Conservation (phyloP, 305 asterid genomes). For the Fraxinus platypoda region DNA sequence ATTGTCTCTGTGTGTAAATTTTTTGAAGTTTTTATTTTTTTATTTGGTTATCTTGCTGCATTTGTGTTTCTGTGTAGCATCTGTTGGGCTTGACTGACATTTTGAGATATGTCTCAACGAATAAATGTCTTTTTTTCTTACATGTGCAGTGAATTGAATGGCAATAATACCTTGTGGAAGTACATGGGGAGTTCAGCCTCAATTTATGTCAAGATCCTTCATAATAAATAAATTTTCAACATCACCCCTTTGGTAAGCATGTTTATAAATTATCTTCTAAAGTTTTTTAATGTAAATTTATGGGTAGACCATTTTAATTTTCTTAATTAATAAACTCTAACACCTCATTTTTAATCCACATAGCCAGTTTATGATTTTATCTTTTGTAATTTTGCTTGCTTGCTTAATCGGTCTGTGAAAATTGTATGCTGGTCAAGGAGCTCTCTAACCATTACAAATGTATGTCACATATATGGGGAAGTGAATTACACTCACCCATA, state of each 20-base stretch:
- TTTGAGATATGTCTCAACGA: not conserved
- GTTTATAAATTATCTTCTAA: not conserved
- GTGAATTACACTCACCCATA: not conserved
- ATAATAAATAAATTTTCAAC: conserved; percentile 37
- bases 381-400: not conserved
- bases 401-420: conserved; percentile 11
- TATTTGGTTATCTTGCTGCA: not conserved
- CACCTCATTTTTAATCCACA: not conserved
- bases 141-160: conserved; percentile 52
- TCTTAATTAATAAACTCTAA: not conserved
- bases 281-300: conserved; percentile 10
- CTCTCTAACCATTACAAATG: not conserved
- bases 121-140: not conserved
- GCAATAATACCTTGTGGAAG: conserved; percentile 93
- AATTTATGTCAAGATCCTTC: conserved; percentile 38
- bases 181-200: conserved; percentile 85
- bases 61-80: not conserved
- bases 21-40: not conserved
- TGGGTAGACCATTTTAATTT: not conserved
- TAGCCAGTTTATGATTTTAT: not conserved
- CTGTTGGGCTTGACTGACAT: not conserved
- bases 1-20: not conserved
- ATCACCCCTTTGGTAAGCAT: conserved; percentile 45
- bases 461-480: not conserved
- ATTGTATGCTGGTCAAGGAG: conserved; percentile 10